Evolutionary conservation across 2,329 filamentous ascomycete species (phyloP), one percentile per base, ranked within the genome.

Genomic region (Passalora sequoiae): DNA sequence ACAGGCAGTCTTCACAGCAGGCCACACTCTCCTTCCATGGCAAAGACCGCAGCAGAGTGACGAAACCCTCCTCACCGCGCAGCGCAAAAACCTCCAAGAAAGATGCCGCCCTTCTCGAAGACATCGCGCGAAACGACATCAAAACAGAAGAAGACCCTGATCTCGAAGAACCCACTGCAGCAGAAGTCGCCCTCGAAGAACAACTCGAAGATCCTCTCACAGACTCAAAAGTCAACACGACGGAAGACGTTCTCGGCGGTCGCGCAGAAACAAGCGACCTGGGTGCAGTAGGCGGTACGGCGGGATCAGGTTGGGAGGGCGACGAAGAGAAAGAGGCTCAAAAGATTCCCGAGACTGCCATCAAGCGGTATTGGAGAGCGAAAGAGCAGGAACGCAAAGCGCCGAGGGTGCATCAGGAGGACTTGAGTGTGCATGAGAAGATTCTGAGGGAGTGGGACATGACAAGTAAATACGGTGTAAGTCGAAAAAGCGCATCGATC

Each of bases 401-500:
- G 13, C 77, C 78, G 30, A 71, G 84, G 56, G 81, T 94, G 25
- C 92, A 97, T 60, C 88, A 94, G 67, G 67, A 83, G 57, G 82
- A 74, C 2, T 62, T 97, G 55, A 76, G 73, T 8, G 54, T 85
- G 33, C 75, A 84, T 43, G 89, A 97, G 73, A 95, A 91, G 72
- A 80, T 97, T 19, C 67, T 97, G 58, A 75, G 91, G 51, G 86
- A 95, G 63, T 98, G 92, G 67, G 92, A 98, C 64, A 84, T 94
- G 54, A 92, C 83, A 60, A 86, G 78, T 47, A 86, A 95, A 59
- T 98, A 86, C 64, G 92, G 92, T 44, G 89, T 94, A 79, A 71
- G 86, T 80, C n/a, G n/a, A n/a, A n/a, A n/a, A n/a, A n/a, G n/a
- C n/a, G n/a, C 4, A 20, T 12, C 6, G 2, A 15, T 12, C 20